Evolutionary conservation across 78 protist genomes (phyloP).

Genomic region (Isochrysis galbana): DNA sequence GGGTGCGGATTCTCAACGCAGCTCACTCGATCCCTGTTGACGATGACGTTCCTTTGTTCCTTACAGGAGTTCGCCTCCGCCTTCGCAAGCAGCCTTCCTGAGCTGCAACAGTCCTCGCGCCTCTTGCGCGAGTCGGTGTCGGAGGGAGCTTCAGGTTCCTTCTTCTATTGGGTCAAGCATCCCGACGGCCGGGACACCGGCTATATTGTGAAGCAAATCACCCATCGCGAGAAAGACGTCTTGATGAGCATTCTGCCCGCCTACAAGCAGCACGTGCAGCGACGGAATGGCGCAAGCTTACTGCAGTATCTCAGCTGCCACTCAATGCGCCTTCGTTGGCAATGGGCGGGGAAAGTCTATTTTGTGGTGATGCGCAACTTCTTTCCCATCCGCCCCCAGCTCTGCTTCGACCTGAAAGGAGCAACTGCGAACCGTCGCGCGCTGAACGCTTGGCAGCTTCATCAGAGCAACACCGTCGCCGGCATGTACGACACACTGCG

Average conservation of each 20-base stretch:
- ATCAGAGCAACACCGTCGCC: neutral
- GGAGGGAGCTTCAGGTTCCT: neutral
- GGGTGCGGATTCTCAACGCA: too few relatives aligned
- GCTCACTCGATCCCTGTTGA: too few relatives aligned
- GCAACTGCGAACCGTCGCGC: slow-evolving; percentile 11
- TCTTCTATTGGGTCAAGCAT: neutral
- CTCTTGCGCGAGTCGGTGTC: neutral
- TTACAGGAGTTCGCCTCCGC: neutral
- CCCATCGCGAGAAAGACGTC: neutral
- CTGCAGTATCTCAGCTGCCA: neutral
- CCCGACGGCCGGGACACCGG: slow-evolving; percentile 8
- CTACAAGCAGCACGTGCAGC: neutral
- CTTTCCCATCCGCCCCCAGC: neutral
- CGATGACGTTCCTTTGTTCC: too few relatives aligned
- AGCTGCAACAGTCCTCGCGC: neutral
- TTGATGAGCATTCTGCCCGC: neutral
- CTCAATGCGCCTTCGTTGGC: slow-evolving; percentile 5
- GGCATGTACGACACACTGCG: neutral
- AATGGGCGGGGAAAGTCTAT: neutral
- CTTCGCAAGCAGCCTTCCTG: neutral
- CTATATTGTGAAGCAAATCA: neutral
- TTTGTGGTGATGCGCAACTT: slow-evolving; percentile 16
- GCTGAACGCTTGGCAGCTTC: neutral
- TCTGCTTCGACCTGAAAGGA: neutral
- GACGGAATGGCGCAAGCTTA: neutral